These are phyloP conservation scores for Vitis hybrid DNA, from an alignment of 177 flowering plant genomes.

Conservation along the genomic window DNA sequence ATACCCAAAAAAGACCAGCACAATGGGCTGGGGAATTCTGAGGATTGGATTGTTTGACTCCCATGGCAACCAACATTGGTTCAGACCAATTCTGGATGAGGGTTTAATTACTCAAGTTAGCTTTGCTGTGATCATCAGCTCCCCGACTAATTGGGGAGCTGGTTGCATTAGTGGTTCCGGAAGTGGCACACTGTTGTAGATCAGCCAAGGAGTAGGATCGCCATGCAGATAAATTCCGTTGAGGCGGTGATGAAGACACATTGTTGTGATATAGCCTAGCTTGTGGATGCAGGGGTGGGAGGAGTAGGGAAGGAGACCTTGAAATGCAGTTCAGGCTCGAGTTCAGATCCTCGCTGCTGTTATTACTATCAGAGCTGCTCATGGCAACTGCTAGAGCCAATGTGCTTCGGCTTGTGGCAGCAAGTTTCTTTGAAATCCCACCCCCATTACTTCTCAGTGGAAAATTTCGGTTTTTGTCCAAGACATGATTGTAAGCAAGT, in stretches of 20 bases:
- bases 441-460: conserved; percentile 33
- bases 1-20: too few species aligned
- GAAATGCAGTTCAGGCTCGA: conserved; percentile 34
- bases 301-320: conserved; percentile 27
- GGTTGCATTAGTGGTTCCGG: neutral
- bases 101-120: conserved; percentile 1
- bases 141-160: neutral
- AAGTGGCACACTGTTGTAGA: conserved; percentile 24
- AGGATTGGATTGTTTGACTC: too few species aligned
- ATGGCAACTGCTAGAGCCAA: conserved; percentile 51
- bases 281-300: conserved; percentile 50
- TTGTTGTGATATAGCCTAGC: conserved; percentile 15
- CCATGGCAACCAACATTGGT: too few species aligned
- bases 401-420: conserved; percentile 48
- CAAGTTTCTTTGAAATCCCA: conserved; percentile 64
- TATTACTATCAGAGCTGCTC: conserved; percentile 53
- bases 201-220: conserved; percentile 44
- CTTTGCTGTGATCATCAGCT: neutral
- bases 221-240: conserved; percentile 23
- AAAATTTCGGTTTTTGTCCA: conserved; percentile 41
- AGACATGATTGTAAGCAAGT: conserved; percentile 42
- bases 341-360: conserved; percentile 33
- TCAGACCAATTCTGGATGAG: neutral
- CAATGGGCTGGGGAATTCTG: too few species aligned
- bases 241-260: conserved; percentile 12